A percentile compares a stretch with the other conserved stretches of the same genome.
These are phyloP conservation scores for Hericium coralloides DNA, from an alignment of 768 basidiomycete genomes.

Conservation along the genomic window DNA sequence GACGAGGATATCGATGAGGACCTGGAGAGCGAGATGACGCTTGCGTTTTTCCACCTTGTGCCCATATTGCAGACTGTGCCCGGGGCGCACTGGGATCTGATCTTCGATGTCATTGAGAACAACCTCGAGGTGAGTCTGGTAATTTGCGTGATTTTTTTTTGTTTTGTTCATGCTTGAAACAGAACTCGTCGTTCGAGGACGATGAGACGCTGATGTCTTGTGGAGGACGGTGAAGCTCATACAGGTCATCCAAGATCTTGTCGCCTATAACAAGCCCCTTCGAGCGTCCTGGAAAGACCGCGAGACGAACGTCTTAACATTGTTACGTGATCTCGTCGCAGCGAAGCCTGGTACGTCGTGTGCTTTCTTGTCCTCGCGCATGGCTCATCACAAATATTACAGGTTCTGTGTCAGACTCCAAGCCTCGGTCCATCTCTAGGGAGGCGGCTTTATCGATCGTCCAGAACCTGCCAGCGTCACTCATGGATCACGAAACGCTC, in stretches of 20 bases:
- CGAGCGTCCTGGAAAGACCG: slow-evolving; percentile 60
- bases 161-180: neutral
- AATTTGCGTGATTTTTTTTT: neutral
- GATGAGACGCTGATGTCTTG: slow-evolving; percentile 47
- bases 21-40: slow-evolving; percentile 68
- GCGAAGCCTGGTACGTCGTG: slow-evolving; percentile 38
- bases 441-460: slow-evolving; percentile 63
- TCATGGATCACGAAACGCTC: slow-evolving; percentile 57
- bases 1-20: slow-evolving; percentile 64
- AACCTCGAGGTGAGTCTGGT: slow-evolving; percentile 68
- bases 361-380: neutral
- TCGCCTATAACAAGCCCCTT: slow-evolving; percentile 63
- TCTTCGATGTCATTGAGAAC: slow-evolving; percentile 82
- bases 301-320: slow-evolving; percentile 38
- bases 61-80: slow-evolving; percentile 83
- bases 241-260: slow-evolving; percentile 58
- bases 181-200: slow-evolving; percentile 59
- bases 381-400: neutral
- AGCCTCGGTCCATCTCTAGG: slow-evolving; percentile 57
- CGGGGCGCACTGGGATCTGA: slow-evolving; percentile 88
- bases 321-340: slow-evolving; percentile 54
- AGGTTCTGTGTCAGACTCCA: slow-evolving; percentile 27
- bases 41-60: slow-evolving; percentile 65
- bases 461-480: slow-evolving; percentile 50
- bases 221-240: slow-evolving; percentile 64